phyloP scores from a whole-genome alignment of 2,329 filamentous ascomycete genomes.

The Neonectria ditissima region DNA sequence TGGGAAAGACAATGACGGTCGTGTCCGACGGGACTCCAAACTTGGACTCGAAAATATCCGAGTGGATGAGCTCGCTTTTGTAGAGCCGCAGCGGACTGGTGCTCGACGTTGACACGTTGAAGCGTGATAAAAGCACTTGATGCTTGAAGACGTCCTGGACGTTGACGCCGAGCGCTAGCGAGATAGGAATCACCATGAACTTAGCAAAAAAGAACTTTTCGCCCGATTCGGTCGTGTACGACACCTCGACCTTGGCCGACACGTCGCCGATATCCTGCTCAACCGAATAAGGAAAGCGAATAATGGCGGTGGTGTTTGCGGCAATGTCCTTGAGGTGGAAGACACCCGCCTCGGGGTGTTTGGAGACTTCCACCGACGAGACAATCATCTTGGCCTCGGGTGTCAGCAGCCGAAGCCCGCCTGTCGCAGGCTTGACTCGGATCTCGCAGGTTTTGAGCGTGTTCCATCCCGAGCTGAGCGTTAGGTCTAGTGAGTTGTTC shows the following conservation, averaged over 20 bases:
- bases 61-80: constrained; percentile 76
- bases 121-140: constrained; percentile 83
- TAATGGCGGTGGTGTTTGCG: constrained; percentile 60
- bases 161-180: constrained; percentile 90
- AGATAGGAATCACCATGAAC: constrained; percentile 74
- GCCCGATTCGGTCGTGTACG: constrained; percentile 76
- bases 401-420: constrained; percentile 72
- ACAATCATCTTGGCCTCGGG: constrained; percentile 66
- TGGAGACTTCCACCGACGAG: constrained; percentile 57
- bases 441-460: constrained; percentile 69
- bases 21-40: constrained; percentile 66
- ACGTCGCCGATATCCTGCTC: constrained; percentile 81
- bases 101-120: constrained; percentile 87
- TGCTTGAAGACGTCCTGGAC: constrained; percentile 97
- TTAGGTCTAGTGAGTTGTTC: constrained; percentile 80
- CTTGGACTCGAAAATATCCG: constrained; percentile 74
- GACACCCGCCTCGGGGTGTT: constrained; percentile 64
- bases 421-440: constrained; percentile 72
- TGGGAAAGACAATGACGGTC: constrained; percentile 77
- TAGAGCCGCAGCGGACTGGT: constrained; percentile 80
- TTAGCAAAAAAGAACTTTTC: constrained; percentile 54
- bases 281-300: constrained; percentile 84
- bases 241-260: constrained; percentile 79
- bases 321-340: constrained; percentile 63
- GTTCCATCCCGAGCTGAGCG: constrained; percentile 81